Conservation (phyloP, 73 alveolate species). For the Paraurostyla sp. region DNA sequence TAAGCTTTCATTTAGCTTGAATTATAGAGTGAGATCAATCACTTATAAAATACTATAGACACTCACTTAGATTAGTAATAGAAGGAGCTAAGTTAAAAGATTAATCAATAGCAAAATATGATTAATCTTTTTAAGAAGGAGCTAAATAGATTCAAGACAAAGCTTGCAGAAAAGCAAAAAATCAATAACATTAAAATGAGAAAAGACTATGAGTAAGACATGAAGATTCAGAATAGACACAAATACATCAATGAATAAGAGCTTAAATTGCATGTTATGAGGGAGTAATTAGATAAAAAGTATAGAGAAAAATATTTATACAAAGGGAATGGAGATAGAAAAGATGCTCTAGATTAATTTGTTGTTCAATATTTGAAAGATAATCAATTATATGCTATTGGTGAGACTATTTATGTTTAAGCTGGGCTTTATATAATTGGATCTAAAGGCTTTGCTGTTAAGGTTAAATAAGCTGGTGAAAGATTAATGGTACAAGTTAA, state of each 20-base stretch:
- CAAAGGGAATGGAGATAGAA: conserved; percentile 40
- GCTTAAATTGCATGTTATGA: neutral
- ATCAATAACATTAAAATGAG: neutral
- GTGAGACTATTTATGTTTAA: conserved; percentile 20
- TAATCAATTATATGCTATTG: neutral
- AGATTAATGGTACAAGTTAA: conserved; percentile 14
- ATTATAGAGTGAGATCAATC: neutral
- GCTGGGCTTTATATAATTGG: conserved; percentile 1
- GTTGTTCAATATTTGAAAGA: conserved; percentile 17
- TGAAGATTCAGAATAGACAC: neutral
- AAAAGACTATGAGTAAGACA: neutral
- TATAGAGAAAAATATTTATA: neutral
- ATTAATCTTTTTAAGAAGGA: neutral
- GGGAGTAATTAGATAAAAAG: neutral
- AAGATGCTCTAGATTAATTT: conserved; percentile 10
- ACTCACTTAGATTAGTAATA: neutral
- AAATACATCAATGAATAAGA: neutral
- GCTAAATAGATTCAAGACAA: neutral
- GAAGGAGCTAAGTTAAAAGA: neutral
- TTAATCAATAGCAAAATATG: neutral
- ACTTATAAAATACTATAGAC: neutral
- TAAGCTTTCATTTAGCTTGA: neutral
- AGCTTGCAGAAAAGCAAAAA: neutral
- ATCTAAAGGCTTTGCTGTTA: conserved; percentile 22
- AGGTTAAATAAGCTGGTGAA: conserved; percentile 14